These are phyloP conservation scores for Dryadomyces quercivorus DNA, from an alignment of 2,329 filamentous ascomycete species.

Conservation along the genomic window DNA sequence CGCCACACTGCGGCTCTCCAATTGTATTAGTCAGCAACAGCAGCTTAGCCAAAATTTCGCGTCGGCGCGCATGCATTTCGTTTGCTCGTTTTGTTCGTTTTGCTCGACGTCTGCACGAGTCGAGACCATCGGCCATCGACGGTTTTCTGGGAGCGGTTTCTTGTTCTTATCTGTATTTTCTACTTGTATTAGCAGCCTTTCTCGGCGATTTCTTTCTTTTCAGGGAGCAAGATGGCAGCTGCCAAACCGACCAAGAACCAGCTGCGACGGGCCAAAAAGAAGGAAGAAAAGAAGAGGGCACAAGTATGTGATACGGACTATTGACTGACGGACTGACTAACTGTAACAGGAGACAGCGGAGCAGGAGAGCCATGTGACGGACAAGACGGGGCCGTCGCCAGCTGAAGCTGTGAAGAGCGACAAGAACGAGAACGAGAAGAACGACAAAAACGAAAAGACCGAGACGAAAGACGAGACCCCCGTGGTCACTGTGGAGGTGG, in stretches of 20 bases:
- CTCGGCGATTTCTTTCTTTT: background rate
- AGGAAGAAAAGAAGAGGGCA: conserved; percentile 67
- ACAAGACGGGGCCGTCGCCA: no score
- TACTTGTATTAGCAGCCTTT: background rate
- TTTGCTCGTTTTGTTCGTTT: no score
- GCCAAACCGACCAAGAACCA: conserved; percentile 87
- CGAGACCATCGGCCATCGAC: no score
- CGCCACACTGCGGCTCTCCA: background rate
- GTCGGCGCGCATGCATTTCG: background rate
- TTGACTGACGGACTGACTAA: no score
- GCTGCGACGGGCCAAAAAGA: conserved; percentile 85
- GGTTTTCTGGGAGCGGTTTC: background rate
- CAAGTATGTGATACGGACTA: conserved; percentile 26
- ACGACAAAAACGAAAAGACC: no score
- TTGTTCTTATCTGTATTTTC: background rate
- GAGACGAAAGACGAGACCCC: conserved; percentile 14
- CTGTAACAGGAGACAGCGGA: background rate
- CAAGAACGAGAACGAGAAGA: background rate
- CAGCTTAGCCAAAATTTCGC: conserved; percentile 2
- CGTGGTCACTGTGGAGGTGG: conserved; percentile 10
- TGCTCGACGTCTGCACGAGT: no score
- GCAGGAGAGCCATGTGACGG: background rate
- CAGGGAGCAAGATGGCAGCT: conserved; percentile 39
- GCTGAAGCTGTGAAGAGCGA: no score
- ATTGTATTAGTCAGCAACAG: background rate